phyloP scores from a whole-genome alignment of 176 grass and related monocot genomes.

The Pontederia crassipes region DNA sequence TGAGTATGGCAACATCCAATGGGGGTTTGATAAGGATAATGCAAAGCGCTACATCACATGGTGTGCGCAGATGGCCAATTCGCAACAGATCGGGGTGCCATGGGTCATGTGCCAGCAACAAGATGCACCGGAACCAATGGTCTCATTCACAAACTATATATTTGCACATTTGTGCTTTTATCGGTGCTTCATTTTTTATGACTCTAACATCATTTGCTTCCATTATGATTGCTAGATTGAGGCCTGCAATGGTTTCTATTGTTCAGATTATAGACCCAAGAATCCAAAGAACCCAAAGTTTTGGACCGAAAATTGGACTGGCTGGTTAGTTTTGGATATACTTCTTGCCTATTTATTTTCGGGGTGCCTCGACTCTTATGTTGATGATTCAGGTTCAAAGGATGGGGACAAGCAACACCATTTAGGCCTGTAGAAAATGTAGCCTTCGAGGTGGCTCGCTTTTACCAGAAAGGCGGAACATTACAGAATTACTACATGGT shows the following conservation, averaged over 20 bases:
- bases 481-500: slow-evolving; percentile 89
- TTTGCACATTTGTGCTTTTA: neutral
- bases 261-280: slow-evolving; percentile 53
- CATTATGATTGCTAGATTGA: slow-evolving; percentile 36
- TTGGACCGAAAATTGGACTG: slow-evolving; percentile 92
- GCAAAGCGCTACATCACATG: slow-evolving; percentile 39
- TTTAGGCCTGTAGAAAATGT: slow-evolving; percentile 51
- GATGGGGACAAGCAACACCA: slow-evolving; percentile 61
- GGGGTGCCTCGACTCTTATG: neutral
- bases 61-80: slow-evolving; percentile 33
- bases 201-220: neutral
- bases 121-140: slow-evolving; percentile 34
- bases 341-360: neutral
- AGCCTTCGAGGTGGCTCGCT: slow-evolving; percentile 58
- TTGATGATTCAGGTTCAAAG: slow-evolving; percentile 44
- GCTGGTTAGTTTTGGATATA: slow-evolving; percentile 31
- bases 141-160: slow-evolving; percentile 1
- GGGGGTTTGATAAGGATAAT: neutral
- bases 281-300: slow-evolving; percentile 59
- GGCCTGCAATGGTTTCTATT: slow-evolving; percentile 80
- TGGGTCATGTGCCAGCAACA: slow-evolving; percentile 72
- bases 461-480: slow-evolving; percentile 63
- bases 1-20: slow-evolving; percentile 45
- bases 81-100: slow-evolving; percentile 27
- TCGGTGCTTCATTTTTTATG: slow-evolving; percentile 3